Evolutionary conservation across 352 stramenopile genomes (phyloP).

Genomic region (Phytopythium oedochilum): DNA sequence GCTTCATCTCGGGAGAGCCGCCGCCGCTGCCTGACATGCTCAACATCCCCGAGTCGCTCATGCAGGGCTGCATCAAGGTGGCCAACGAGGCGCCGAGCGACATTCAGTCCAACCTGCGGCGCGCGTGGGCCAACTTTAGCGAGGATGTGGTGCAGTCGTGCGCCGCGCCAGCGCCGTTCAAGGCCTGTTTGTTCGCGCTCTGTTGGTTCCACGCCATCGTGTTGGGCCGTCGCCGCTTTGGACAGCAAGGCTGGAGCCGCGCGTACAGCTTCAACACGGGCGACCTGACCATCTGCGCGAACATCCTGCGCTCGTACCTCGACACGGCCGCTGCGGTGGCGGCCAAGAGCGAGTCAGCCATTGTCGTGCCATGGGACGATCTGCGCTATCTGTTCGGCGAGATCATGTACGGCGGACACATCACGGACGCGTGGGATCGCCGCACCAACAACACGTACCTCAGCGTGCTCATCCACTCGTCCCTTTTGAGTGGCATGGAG

Average conservation of each 20-base stretch:
- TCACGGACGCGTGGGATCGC: slow-evolving; percentile 94
- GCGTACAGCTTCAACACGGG: slow-evolving; percentile 96
- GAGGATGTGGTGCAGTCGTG: slow-evolving; percentile 87
- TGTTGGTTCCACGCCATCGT: slow-evolving; percentile 97
- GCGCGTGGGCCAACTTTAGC: slow-evolving; percentile 93
- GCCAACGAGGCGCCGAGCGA: slow-evolving; percentile 94
- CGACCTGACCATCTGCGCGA: slow-evolving; percentile 93
- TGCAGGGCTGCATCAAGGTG: slow-evolving; percentile 96
- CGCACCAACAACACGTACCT: slow-evolving; percentile 96
- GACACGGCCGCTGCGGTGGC: slow-evolving; percentile 72
- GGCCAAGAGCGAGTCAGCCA: not conserved
- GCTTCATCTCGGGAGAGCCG: slow-evolving; percentile 94
- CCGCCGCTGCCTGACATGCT: slow-evolving; percentile 91
- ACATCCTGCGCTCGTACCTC: slow-evolving; percentile 92
- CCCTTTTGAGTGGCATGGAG: slow-evolving; percentile 88
- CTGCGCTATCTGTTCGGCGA: slow-evolving; percentile 95
- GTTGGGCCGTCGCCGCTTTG: slow-evolving; percentile 88
- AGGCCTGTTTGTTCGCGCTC: slow-evolving; percentile 92
- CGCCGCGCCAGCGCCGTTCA: slow-evolving; percentile 90
- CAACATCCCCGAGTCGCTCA: slow-evolving; percentile 95
- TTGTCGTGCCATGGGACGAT: slow-evolving; percentile 92
- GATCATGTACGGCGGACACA: slow-evolving; percentile 97
- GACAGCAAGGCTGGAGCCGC: slow-evolving; percentile 92
- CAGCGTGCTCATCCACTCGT: slow-evolving; percentile 83
- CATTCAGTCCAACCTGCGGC: slow-evolving; percentile 93